These are phyloP conservation scores for Chenopodium album DNA, from an alignment of 148 eudicot genomes.

Conservation along the genomic window DNA sequence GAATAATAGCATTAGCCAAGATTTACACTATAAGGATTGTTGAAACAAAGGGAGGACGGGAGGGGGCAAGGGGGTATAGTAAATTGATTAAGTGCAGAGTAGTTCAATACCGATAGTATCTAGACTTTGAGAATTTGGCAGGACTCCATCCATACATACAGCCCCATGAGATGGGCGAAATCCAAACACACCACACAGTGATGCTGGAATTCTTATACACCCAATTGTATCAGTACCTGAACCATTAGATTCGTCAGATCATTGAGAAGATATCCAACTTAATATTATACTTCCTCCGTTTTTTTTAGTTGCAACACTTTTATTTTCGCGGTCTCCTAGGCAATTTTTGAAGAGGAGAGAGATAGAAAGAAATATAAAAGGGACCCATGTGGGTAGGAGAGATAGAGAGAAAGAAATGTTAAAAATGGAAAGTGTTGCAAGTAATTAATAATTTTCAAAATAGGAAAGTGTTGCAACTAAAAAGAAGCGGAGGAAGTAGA, in stretches of 20 bases:
- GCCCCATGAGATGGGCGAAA: slow-evolving; percentile 83
- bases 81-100: neutral
- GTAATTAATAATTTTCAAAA: too few species aligned
- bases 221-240: slow-evolving; percentile 85
- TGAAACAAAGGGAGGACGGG: too few species aligned
- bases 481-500: too few species aligned
- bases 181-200: slow-evolving; percentile 85
- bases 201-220: slow-evolving; percentile 76
- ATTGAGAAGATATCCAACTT: neutral
- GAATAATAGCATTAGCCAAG: slow-evolving; percentile 9
- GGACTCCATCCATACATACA: slow-evolving; percentile 66
- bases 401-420: too few species aligned
- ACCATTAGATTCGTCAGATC: slow-evolving; percentile 19
- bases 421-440: too few species aligned
- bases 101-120: slow-evolving; percentile 66
- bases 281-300: neutral
- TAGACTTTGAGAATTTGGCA: slow-evolving; percentile 78
- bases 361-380: too few species aligned
- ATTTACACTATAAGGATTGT: neutral
- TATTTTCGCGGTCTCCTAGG: too few species aligned
- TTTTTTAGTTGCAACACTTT: too few species aligned
- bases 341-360: too few species aligned
- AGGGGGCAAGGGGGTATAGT: neutral
- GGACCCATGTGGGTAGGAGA: too few species aligned
- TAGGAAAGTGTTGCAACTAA: too few species aligned